These are phyloP conservation scores for Coemansia sp. DNA, from an alignment of 192 early-diverging fungal genomes.

Conservation along the genomic window DNA sequence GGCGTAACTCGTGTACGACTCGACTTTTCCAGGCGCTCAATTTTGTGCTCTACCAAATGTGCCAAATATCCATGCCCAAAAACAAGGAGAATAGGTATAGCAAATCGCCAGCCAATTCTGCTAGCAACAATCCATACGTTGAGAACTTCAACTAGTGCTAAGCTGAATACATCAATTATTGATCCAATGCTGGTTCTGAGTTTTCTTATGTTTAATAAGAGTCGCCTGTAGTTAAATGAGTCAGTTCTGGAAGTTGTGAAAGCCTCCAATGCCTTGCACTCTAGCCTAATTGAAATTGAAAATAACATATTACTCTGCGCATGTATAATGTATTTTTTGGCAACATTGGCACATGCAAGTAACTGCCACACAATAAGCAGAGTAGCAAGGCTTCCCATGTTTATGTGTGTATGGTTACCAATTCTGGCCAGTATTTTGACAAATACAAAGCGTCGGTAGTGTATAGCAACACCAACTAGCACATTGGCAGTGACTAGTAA, in stretches of 20 bases:
- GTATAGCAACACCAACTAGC: background rate
- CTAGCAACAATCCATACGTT: constrained; percentile 29
- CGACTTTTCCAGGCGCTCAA: constrained; percentile 1
- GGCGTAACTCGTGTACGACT: background rate
- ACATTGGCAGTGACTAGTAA: background rate
- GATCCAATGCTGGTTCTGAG: background rate
- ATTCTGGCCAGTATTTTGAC: background rate
- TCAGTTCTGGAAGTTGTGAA: background rate
- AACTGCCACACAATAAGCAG: background rate
- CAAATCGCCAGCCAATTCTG: constrained; percentile 29
- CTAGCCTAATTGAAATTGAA: background rate
- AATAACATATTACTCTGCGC: background rate
- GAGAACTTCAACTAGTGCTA: constrained; percentile 1
- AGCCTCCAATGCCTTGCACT: background rate
- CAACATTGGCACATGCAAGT: background rate
- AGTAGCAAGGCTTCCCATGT: background rate
- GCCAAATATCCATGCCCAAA: constrained; percentile 10
- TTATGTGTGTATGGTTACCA: too few species aligned
- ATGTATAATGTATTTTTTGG: background rate
- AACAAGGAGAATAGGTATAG: constrained; percentile 23
- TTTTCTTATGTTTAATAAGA: background rate
- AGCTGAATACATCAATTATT: background rate
- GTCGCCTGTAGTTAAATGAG: background rate
- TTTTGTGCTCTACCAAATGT: background rate
- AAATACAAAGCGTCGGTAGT: background rate